These are phyloP conservation scores for Yarrowia sp. DNA, from an alignment of 805 yeast genomes.

Conservation along the genomic window DNA sequence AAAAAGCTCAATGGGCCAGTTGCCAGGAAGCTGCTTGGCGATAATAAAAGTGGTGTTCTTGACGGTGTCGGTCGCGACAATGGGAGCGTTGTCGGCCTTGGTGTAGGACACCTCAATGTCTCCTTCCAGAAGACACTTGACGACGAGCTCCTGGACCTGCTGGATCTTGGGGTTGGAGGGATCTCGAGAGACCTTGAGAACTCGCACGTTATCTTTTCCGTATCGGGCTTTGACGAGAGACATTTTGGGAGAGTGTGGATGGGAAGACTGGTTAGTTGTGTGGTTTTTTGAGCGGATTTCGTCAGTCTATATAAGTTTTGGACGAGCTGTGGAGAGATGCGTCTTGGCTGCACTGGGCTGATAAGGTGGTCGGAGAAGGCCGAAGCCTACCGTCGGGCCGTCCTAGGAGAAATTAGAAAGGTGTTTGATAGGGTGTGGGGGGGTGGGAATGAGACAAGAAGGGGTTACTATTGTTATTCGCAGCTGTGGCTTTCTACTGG, in stretches of 20 bases:
- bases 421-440: too few species aligned
- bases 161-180: conserved; percentile 68
- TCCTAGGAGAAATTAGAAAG: background rate
- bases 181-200: conserved; percentile 82
- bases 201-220: conserved; percentile 92
- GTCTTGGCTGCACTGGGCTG: background rate
- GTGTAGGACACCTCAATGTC: conserved; percentile 78
- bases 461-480: too few species aligned
- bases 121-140: conserved; percentile 70
- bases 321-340: background rate
- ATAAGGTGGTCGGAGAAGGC: conserved; percentile 21
- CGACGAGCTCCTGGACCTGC: conserved; percentile 82
- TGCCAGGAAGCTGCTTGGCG: conserved; percentile 70
- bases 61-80: conserved; percentile 92
- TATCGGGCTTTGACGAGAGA: conserved; percentile 53
- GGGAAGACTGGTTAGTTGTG: background rate
- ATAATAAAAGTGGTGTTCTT: conserved; percentile 82
- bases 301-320: background rate
- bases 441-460: too few species aligned
- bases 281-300: background rate
- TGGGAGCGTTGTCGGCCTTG: conserved; percentile 78
- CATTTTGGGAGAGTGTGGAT: background rate
- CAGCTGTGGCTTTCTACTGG: too few species aligned
- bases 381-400: conserved; percentile 16
- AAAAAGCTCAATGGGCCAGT: conserved; percentile 87